These are phyloP conservation scores for Russula virescens DNA, from an alignment of 768 basidiomycete species.

Conservation along the genomic window DNA sequence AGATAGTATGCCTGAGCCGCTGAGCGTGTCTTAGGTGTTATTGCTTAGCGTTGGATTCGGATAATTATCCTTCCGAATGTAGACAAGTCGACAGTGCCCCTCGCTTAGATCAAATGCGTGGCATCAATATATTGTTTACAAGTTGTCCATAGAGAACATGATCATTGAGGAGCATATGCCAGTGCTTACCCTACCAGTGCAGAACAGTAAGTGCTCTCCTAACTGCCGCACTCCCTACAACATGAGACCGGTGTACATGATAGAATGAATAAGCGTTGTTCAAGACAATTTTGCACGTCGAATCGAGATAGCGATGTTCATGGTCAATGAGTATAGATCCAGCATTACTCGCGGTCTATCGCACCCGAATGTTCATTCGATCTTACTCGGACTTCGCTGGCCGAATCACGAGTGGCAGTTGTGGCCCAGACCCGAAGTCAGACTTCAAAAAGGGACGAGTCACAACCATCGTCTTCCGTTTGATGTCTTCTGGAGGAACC, in stretches of 20 bases:
- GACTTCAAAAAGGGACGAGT: conserved; percentile 17
- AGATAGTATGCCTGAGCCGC: not conserved
- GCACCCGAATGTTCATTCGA: not conserved
- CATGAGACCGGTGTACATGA: too few relatives aligned
- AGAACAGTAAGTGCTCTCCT: too few relatives aligned
- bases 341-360: not conserved
- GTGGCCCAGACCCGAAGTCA: conserved; percentile 9
- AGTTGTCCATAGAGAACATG: too few relatives aligned
- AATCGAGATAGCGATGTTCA: not conserved
- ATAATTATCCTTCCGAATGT: not conserved
- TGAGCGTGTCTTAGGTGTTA: not conserved
- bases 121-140: too few relatives aligned
- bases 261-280: not conserved
- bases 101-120: too few relatives aligned
- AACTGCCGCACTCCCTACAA: too few relatives aligned
- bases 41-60: conserved; percentile 13
- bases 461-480: conserved; percentile 14
- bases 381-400: conserved; percentile 11
- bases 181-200: too few relatives aligned
- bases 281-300: too few relatives aligned
- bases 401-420: conserved; percentile 22
- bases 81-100: not conserved
- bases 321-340: not conserved
- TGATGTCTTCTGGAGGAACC: conserved; percentile 4
- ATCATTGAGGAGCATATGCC: too few relatives aligned